phyloP scores from a whole-genome alignment of 2,329 filamentous ascomycete genomes.

The Aspergillus eucalypticola region DNA sequence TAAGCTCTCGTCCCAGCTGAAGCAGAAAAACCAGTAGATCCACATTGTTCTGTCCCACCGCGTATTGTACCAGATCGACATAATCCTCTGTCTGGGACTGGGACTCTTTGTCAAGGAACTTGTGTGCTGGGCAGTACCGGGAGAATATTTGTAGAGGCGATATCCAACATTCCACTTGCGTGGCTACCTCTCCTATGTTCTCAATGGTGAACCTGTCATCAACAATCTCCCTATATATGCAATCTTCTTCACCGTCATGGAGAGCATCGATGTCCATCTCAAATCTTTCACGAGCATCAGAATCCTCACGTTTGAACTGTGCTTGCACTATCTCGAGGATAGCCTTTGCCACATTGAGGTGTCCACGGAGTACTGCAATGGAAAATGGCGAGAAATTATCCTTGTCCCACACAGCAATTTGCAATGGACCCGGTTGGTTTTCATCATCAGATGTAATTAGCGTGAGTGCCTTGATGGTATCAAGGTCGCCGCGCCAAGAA shows the following conservation, averaged over 20 bases:
- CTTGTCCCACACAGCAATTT: conserved; percentile 61
- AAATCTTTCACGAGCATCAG: conserved; percentile 41
- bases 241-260: conserved; percentile 21
- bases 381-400: conserved; percentile 62
- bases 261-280: conserved; percentile 25
- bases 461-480: conserved; percentile 53
- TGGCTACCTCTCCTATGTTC: conserved; percentile 68
- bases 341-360: conserved; percentile 62
- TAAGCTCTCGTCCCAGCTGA: conserved; percentile 46
- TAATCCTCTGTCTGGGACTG: background rate
- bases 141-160: conserved; percentile 58
- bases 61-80: conserved; percentile 42
- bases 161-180: conserved; percentile 65
- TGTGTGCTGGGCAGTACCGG: conserved; percentile 37
- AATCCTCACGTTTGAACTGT: conserved; percentile 39
- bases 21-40: conserved; percentile 59
- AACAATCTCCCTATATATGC: conserved; percentile 54
- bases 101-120: conserved; percentile 18
- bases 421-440: conserved; percentile 60
- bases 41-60: conserved; percentile 56
- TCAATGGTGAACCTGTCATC: conserved; percentile 73
- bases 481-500: conserved; percentile 68
- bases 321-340: conserved; percentile 71
- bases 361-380: conserved; percentile 66
- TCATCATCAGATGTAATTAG: conserved; percentile 42